Evolutionary conservation across 2,329 filamentous ascomycete species (phyloP), one percentile per base, ranked within the genome.

Genomic region (Pseudogymnoascus sp.): DNA sequence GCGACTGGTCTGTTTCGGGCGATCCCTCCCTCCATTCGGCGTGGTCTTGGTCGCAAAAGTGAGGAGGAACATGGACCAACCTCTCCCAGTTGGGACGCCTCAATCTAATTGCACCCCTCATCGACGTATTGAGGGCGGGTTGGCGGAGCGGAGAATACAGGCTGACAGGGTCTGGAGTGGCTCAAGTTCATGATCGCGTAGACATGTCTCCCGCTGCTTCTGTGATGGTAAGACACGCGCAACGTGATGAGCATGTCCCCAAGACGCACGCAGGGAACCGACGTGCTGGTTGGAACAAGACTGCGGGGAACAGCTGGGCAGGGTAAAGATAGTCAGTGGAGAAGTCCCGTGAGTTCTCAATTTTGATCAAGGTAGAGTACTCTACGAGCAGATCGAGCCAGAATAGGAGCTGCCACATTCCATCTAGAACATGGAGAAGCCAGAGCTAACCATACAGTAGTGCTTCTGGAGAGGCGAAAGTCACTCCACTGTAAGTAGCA

Each of bases 121-220:
- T 55, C n/a, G 49, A 55, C n/a, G 25, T 11, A n/a, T 12, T 55
- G n/a, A 55, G 49, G 45, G n/a, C 49, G 49, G 49, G 25, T 55
- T 55, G 25, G 3, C 49, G 49, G 45, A 52, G 45, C 45, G 45
- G 25, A 33, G n/a, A 33, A 30, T 55, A 12, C 25, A 33, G 28
- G 25, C 25, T 12, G 45, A 55, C 45, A 55, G 45, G 45, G 45
- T 9, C n/a, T 33, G 5, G 25, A 33, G 45, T 55, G 45, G 45
- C 28, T n/a, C n/a, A 28, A 28, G 45, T 4, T 3, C 23, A 52
- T 52, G 25, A 16, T 30, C 11, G 42, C 11, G 42, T 25, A 30
- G 45, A 52, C 45, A 28, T 16, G 22, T 25, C 25, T 55, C 25
- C 25, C n/a, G 12, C 45, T 33, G 45, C n/a, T 55, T 55, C 45